Evolutionary conservation across 352 stramenopile species (phyloP).

Genomic region (Globisporangium uncinulatum): DNA sequence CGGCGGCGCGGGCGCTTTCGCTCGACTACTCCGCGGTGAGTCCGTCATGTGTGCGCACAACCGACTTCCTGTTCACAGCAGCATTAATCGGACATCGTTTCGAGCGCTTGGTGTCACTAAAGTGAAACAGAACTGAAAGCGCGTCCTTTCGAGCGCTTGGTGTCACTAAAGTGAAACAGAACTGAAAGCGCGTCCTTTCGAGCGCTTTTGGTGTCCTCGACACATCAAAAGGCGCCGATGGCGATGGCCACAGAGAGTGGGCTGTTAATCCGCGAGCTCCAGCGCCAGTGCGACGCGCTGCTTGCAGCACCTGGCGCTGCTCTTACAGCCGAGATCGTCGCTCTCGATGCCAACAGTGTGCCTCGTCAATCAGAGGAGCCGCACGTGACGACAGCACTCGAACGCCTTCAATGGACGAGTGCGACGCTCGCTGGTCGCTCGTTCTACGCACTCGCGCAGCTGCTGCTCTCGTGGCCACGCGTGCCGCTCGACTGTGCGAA

Average conservation of each 20-base stretch:
- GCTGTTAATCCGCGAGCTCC: background rate
- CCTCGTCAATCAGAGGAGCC: background rate
- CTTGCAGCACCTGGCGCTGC: background rate
- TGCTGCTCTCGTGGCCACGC: background rate
- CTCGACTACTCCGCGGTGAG: constrained; percentile 6
- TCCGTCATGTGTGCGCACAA: constrained; percentile 5
- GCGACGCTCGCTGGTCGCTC: background rate
- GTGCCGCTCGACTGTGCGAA: background rate
- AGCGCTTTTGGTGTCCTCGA: no score
- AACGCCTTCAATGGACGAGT: background rate
- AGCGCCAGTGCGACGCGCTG: constrained; percentile 3
- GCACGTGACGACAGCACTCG: background rate
- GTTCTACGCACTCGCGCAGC: background rate
- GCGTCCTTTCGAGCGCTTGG: background rate
- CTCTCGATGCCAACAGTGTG: no score
- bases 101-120: background rate
- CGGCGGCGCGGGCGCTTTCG: background rate
- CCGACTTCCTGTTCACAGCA: no score
- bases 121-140: no score
- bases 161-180: no score
- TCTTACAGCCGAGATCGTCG: background rate
- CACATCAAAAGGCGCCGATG: no score
- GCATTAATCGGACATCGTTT: background rate
- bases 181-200: no score
- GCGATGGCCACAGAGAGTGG: background rate